phyloP scores from a whole-genome alignment of 768 basidiomycete genomes.

The Hericium erinaceus region DNA sequence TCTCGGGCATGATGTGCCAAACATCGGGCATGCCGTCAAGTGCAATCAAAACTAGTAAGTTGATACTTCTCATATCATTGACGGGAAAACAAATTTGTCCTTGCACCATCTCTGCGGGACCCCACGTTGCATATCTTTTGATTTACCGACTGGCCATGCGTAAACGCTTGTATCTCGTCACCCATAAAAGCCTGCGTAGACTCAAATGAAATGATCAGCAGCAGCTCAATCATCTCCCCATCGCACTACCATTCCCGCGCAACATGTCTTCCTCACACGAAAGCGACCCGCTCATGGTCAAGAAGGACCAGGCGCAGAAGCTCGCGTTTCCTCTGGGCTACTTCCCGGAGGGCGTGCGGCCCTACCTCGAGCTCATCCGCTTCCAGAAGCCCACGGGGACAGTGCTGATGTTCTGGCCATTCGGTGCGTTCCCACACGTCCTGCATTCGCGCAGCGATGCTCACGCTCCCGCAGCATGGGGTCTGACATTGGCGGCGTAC shows the following conservation, averaged over 20 bases:
- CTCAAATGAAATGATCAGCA: not conserved
- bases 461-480: conserved; percentile 4
- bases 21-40: not conserved
- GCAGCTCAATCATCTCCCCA: not conserved
- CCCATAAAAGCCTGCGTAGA: not conserved
- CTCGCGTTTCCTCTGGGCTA: conserved; percentile 13
- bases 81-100: not conserved
- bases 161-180: not conserved
- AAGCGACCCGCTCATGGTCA: not conserved
- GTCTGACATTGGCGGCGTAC: conserved; percentile 8
- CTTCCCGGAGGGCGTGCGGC: conserved; percentile 11
- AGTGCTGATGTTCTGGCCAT: conserved; percentile 4
- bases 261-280: not conserved
- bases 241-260: not conserved
- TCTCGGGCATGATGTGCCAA: no score
- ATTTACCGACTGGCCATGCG: not conserved
- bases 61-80: not conserved
- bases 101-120: not conserved
- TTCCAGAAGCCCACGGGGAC: not conserved
- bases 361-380: conserved; percentile 13
- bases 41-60: not conserved
- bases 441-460: no score
- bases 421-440: not conserved
- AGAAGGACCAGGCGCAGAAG: conserved; percentile 2
- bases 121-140: not conserved